A percentile compares a stretch with the other conserved stretches of the same genome.
Evolutionary conservation across 169 alveolate genomes (phyloP).

Genomic region (Fabrea salina): DNA sequence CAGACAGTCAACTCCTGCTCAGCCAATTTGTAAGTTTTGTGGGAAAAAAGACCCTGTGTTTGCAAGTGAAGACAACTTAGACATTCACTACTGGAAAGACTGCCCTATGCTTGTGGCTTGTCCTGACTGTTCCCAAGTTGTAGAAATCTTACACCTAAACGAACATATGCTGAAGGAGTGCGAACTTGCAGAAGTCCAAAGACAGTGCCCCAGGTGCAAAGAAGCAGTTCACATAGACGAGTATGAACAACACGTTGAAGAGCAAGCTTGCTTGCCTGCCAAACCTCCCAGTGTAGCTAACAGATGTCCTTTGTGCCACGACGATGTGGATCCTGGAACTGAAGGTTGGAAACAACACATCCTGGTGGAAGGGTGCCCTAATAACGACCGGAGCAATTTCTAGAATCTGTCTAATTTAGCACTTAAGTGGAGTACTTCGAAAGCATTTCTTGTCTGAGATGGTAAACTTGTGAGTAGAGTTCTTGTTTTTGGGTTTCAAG

Average conservation of each 20-base stretch:
- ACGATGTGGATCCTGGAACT: constrained; percentile 66
- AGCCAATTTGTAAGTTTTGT: constrained; percentile 76
- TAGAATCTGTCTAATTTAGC: too few relatives aligned
- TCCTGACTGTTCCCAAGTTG: constrained; percentile 68
- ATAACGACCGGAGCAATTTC: constrained; percentile 56
- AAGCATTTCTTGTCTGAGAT: too few relatives aligned
- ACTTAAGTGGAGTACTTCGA: too few relatives aligned
- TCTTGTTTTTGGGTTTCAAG: too few relatives aligned
- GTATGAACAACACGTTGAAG: constrained; percentile 65
- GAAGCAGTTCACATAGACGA: constrained; percentile 70
- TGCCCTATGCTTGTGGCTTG: constrained; percentile 86
- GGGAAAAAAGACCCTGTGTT: constrained; percentile 63
- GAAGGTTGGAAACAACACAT: constrained; percentile 81
- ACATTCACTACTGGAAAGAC: constrained; percentile 83
- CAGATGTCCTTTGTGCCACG: constrained; percentile 84
- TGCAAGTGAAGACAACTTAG: constrained; percentile 66
- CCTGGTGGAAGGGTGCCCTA: constrained; percentile 73
- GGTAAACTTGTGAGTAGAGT: too few relatives aligned
- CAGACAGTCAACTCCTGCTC: constrained; percentile 12
- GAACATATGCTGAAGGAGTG: constrained; percentile 80
- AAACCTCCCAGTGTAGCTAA: constrained; percentile 69
- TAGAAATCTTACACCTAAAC: constrained; percentile 69
- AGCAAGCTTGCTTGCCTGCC: constrained; percentile 53
- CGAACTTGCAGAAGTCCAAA: constrained; percentile 60
- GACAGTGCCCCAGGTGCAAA: constrained; percentile 78